phyloP scores from a whole-genome alignment of 108 stramenopile species.

The Nannochloropsis salina region DNA sequence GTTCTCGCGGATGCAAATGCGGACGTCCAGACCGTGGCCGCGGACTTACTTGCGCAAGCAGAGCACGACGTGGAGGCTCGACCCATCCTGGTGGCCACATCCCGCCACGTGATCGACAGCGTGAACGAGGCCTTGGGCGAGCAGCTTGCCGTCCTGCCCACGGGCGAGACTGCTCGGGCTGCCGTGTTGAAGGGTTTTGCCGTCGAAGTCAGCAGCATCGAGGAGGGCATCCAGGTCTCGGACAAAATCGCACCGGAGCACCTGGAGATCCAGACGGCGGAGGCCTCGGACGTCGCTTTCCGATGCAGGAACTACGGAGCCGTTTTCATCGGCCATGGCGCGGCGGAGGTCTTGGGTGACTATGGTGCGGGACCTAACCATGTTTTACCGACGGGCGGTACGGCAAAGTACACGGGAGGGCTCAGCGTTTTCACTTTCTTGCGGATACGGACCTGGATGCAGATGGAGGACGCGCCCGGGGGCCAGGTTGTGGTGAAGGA shows the following conservation, averaged over 20 bases:
- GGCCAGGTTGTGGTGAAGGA: constrained; percentile 72
- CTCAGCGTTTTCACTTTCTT: constrained; percentile 93
- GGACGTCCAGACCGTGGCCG: constrained; percentile 80
- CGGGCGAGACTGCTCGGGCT: constrained; percentile 45
- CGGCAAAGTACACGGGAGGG: constrained; percentile 94
- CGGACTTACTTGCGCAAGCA: constrained; percentile 95
- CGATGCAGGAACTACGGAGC: constrained; percentile 85
- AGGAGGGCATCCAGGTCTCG: constrained; percentile 71
- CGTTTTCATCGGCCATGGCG: constrained; percentile 82
- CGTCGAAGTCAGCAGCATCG: constrained; percentile 58
- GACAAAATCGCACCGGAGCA: constrained; percentile 94
- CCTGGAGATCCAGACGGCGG: constrained; percentile 85
- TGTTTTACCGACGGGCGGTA: constrained; percentile 94
- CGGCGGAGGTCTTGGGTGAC: constrained; percentile 96
- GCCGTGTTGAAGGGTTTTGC: constrained; percentile 65
- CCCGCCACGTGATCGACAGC: constrained; percentile 56
- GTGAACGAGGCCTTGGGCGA: constrained; percentile 60
- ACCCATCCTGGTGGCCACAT: constrained; percentile 71
- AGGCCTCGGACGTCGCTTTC: constrained; percentile 64
- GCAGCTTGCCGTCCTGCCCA: constrained; percentile 58
- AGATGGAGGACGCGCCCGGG: constrained; percentile 66
- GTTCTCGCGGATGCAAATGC: constrained; percentile 91
- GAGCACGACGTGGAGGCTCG: constrained; percentile 97
- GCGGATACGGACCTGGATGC: constrained; percentile 89
- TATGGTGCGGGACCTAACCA: constrained; percentile 99